Evolutionary conservation across 345 rosid species (phyloP).

Genomic region (Hirschfeldia incana): DNA sequence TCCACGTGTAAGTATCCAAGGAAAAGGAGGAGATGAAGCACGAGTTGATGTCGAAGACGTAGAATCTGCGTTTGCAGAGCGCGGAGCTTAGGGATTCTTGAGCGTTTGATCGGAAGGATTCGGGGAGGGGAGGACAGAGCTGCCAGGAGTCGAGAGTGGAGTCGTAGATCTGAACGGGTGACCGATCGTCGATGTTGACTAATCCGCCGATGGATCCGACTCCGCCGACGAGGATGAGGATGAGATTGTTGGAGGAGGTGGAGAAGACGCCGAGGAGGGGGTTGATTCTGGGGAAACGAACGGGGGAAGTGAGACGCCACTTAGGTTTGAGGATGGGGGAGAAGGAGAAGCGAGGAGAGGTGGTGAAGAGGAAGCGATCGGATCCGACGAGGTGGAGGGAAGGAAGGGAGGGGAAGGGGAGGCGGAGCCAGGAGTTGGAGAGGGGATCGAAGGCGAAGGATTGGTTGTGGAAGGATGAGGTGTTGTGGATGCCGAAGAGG

Average conservation of each 20-base stretch:
- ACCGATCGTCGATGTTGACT: conserved; percentile 74
- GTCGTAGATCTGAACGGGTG: conserved; percentile 72
- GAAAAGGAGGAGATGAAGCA: conserved; percentile 63
- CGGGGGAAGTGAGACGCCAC: conserved; percentile 59
- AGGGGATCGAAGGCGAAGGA: conserved; percentile 82
- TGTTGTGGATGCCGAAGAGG: conserved; percentile 87
- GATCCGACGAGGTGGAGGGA: conserved; percentile 50
- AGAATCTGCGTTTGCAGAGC: conserved; percentile 48
- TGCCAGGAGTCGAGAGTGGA: conserved; percentile 65
- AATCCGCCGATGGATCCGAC: conserved; percentile 64
- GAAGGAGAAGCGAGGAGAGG: conserved; percentile 65
- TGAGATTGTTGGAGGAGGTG: conserved; percentile 34
- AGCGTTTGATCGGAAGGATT: conserved; percentile 53
- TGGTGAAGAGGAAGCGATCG: conserved; percentile 66
- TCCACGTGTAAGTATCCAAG: conserved; percentile 58
- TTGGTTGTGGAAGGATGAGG: conserved; percentile 69
- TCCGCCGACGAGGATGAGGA: conserved; percentile 63
- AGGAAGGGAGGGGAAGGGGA: conserved; percentile 45
- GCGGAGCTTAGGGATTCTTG: conserved; percentile 61
- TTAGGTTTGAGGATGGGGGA: conserved; percentile 53
- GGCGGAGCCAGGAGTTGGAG: conserved; percentile 69
- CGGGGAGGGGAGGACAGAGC: conserved; percentile 69
- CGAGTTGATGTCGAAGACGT: conserved; percentile 63
- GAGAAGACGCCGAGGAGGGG: conserved; percentile 59
- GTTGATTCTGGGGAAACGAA: conserved; percentile 53